phyloP scores from a whole-genome alignment of 768 basidiomycete species.

The Cytidiella melzeri region DNA sequence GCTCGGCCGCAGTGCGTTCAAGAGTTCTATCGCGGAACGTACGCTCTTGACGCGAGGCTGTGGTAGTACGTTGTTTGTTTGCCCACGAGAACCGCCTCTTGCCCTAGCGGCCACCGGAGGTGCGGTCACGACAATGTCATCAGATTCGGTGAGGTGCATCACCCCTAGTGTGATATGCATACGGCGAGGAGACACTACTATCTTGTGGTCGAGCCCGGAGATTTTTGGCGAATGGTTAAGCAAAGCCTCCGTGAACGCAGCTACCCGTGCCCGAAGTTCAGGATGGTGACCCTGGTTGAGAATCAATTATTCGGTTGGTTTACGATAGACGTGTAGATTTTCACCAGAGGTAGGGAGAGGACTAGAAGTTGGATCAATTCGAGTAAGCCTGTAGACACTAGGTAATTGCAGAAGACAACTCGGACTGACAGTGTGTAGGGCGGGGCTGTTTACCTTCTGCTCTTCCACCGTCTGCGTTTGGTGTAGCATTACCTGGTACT shows the following conservation, averaged over 20 bases:
- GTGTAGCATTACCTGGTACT: no score
- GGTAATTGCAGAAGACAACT: background rate
- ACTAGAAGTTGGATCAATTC: background rate
- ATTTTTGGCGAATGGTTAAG: conserved; percentile 27
- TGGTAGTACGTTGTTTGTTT: background rate
- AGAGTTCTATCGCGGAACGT: conserved; percentile 18
- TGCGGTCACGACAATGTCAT: background rate
- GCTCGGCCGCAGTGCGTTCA: conserved; percentile 23
- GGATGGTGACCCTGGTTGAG: conserved; percentile 26
- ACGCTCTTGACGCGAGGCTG: conserved; percentile 13
- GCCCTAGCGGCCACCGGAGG: background rate
- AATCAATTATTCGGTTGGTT: conserved; percentile 19
- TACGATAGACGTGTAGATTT: background rate
- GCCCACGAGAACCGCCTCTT: background rate
- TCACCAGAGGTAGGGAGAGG: conserved; percentile 1
- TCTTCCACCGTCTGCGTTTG: no score
- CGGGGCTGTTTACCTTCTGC: no score
- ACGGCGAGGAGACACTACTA: conserved; percentile 50
- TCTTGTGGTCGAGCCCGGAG: conserved; percentile 51
- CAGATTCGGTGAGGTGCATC: conserved; percentile 42
- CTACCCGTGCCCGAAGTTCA: conserved; percentile 21
- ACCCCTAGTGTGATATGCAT: conserved; percentile 74
- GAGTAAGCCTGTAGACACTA: no score
- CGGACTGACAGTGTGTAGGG: conserved; percentile 17
- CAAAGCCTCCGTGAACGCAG: conserved; percentile 24